Evolutionary conservation across 1,284 basidiomycete genomes (phyloP).

Genomic region (Megacollybia platyphylla): DNA sequence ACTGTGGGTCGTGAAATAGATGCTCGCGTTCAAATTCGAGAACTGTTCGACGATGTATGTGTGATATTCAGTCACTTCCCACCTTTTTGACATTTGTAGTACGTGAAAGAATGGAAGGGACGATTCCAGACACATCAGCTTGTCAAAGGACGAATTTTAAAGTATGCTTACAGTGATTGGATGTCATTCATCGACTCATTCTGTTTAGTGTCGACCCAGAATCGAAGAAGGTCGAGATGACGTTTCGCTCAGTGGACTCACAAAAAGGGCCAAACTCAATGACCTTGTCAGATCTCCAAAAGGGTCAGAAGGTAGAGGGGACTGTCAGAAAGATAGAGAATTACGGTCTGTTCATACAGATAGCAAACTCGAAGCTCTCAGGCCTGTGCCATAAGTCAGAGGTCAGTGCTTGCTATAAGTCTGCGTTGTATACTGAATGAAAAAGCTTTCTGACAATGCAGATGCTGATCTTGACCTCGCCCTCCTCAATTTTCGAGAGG

Average conservation of each 20-base stretch:
- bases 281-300: constrained; percentile 45
- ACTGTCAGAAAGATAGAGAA: constrained; percentile 70
- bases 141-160: constrained; percentile 76
- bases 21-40: constrained; percentile 88
- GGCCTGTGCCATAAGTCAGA: constrained; percentile 94
- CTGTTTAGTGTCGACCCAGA: constrained; percentile 48
- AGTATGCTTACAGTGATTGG: constrained; percentile 27
- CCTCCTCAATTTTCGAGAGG: constrained; percentile 74
- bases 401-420: constrained; percentile 24
- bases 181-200: constrained; percentile 7
- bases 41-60: constrained; percentile 81
- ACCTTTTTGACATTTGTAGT: constrained; percentile 32
- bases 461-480: constrained; percentile 69
- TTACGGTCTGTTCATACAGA: constrained; percentile 88
- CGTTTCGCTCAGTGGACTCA: constrained; percentile 56
- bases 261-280: constrained; percentile 29
- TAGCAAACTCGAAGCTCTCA: constrained; percentile 71
- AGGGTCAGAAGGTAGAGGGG: constrained; percentile 70
- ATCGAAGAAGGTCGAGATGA: constrained; percentile 77
- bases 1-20: constrained; percentile 73
- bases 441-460: constrained; percentile 74
- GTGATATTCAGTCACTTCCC: neutral
- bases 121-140: constrained; percentile 75
- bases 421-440: neutral
- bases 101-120: constrained; percentile 90